Percentiles rank a stretch among this genome's conserved stretches.
These are phyloP conservation scores for Pseudopyricularia javanii DNA, from an alignment of 2,329 filamentous ascomycete species.

Conservation along the genomic window DNA sequence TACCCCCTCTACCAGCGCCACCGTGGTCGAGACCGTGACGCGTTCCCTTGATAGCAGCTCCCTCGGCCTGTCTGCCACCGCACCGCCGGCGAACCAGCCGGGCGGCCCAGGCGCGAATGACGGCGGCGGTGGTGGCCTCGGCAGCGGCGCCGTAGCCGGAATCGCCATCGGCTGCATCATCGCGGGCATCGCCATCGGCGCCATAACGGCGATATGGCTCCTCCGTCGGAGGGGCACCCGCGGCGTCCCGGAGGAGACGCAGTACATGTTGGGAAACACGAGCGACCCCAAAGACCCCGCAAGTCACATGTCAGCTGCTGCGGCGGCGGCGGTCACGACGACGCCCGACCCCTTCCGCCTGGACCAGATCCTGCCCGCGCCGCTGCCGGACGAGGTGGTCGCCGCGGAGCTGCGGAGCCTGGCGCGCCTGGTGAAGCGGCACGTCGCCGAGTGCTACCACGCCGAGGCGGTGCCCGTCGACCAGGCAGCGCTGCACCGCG, in stretches of 20 bases:
- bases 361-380: conserved; percentile 22
- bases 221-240: conserved; percentile 6
- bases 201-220: conserved; percentile 13
- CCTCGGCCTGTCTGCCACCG: background rate
- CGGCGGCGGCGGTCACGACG: background rate
- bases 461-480: conserved; percentile 9
- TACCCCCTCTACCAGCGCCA: background rate
- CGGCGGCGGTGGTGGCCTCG: conserved; percentile 4
- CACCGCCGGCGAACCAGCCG: background rate
- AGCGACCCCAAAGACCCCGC: background rate
- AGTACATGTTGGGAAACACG: background rate
- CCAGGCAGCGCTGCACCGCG: conserved; percentile 9
- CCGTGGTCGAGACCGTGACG: background rate
- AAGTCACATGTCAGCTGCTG: background rate
- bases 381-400: conserved; percentile 22
- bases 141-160: conserved; percentile 13
- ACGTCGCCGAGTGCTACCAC: conserved; percentile 27
- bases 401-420: conserved; percentile 18
- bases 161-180: conserved; percentile 16
- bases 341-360: conserved; percentile 8
- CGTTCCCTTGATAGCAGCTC: background rate
- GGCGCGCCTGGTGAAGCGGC: conserved; percentile 21
- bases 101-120: background rate
- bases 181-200: conserved; percentile 10
- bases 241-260: conserved; percentile 4